Evolutionary conservation across 352 stramenopile species (phyloP).

Genomic region (Plasmopara muralis): DNA sequence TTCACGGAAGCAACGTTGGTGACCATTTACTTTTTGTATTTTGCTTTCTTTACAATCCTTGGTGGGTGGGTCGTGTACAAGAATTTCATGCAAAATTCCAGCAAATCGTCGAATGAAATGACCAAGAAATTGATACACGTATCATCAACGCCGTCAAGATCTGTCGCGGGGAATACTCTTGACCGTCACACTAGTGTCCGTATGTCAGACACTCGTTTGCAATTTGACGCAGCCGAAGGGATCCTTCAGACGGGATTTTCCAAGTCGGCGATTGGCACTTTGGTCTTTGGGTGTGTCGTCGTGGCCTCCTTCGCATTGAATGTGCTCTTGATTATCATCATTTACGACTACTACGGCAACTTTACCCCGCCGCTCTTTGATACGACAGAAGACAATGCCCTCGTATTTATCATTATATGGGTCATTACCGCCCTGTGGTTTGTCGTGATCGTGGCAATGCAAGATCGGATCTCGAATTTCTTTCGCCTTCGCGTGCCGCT

Average conservation of each 20-base stretch:
- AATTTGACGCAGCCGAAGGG: no score
- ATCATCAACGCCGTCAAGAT: no score
- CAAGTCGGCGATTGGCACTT: slow-evolving; percentile 30
- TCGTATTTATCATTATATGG: slow-evolving; percentile 20
- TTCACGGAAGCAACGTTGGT: slow-evolving; percentile 47
- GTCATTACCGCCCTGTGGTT: slow-evolving; percentile 49
- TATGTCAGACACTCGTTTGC: no score
- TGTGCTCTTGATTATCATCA: slow-evolving; percentile 45
- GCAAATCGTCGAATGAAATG: slow-evolving; percentile 10
- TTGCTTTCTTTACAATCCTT: slow-evolving; percentile 28
- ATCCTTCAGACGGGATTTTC: slow-evolving; percentile 48
- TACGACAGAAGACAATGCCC: no score
- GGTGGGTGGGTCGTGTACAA: slow-evolving; percentile 22
- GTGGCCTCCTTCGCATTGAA: slow-evolving; percentile 23
- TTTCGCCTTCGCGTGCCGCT: slow-evolving; percentile 43
- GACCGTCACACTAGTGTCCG: not conserved
- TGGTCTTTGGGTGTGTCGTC: slow-evolving; percentile 51
- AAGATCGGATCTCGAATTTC: slow-evolving; percentile 49
- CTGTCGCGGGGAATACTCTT: no score
- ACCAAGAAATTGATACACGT: slow-evolving; percentile 5
- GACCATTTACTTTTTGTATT: slow-evolving; percentile 47
- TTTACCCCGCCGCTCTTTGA: slow-evolving; percentile 29
- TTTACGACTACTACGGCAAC: slow-evolving; percentile 53
- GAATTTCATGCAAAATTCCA: no score
- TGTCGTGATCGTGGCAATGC: slow-evolving; percentile 34